Base-by-base conservation (phyloP, 495 filamentous ascomycete species). In the Penicillium desertorum region DNA sequence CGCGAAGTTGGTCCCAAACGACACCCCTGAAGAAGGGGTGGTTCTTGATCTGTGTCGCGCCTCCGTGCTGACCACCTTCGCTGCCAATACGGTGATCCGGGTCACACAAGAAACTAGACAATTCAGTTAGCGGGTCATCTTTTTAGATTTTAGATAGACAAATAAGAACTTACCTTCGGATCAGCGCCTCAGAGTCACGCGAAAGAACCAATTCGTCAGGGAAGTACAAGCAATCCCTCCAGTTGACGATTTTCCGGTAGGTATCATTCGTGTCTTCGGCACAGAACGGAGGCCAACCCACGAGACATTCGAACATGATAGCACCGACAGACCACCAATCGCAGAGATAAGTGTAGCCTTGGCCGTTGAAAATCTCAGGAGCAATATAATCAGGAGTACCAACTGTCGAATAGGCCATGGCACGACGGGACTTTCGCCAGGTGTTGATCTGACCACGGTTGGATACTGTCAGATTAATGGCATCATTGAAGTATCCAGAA, bases 311-410 rank as follows among this genome's bases (percentile, higher is more conserved):
- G 64, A 98, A 99, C 94, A 98, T 99, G 76, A 99, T 99, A 32
- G 94, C 97, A 56, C 94, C 94, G 30, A 99, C 81, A 34, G 88
- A 92, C 94, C 94, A 99, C 94, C 94, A 99, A 79, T 99, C 94
- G 66, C 94, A 99, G 65, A 93, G 87, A 63, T 91, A 95, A 42
- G 89, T 87, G 73, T 99, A 99, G 42, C 94, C 94, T 64, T 95
- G 87, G 37, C 94, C 92, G 29, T 88, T 91, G 75, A 99, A 99
- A 61, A 99, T 98, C 67, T 99, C 94, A 3, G 94, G 94, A 0
- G 94, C 94, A 70, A 98, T 98, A 69, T 99, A 99, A 71, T 99
- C 94, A 8, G 94, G 94, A 7, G 94, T 99, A 60, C 94, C 94
- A 48, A 99, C 94, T 8, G 94, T 99, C 1, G 93, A 97, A 72